Evolutionary conservation across 305 asterid species (phyloP).

Genomic region (Fraxinus dipetala): DNA sequence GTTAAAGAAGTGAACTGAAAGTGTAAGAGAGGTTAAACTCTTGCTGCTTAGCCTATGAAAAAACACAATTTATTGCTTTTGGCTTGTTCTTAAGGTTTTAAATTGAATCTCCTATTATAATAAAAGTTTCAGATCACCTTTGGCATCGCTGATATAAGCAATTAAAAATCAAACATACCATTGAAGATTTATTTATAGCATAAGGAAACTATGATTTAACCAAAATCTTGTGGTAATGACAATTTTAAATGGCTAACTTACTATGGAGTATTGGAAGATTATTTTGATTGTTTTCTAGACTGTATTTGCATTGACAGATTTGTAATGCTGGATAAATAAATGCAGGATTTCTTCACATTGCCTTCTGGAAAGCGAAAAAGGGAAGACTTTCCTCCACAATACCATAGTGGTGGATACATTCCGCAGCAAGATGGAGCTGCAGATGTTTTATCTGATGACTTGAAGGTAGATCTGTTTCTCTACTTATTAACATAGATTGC

Average conservation of each 20-base stretch:
- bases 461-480: conserved; percentile 43
- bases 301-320: not conserved
- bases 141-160: not conserved
- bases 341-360: conserved; percentile 75
- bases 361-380: conserved; percentile 70
- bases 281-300: not conserved
- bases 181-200: not conserved
- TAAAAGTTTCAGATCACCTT: not conserved
- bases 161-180: not conserved
- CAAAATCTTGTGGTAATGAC: not conserved
- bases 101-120: not conserved
- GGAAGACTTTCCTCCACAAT: conserved; percentile 66
- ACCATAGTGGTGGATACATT: conserved; percentile 69
- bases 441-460: conserved; percentile 42
- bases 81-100: not conserved
- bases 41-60: not conserved
- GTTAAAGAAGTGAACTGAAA: not conserved
- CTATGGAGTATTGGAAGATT: not conserved
- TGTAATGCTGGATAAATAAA: not conserved
- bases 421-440: conserved; percentile 98
- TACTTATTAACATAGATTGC: not conserved
- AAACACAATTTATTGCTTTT: not conserved
- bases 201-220: not conserved
- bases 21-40: not conserved
- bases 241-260: not conserved